These are phyloP conservation scores for Tausonia pullulans DNA, from an alignment of 1,284 basidiomycete genomes.

Conservation along the genomic window DNA sequence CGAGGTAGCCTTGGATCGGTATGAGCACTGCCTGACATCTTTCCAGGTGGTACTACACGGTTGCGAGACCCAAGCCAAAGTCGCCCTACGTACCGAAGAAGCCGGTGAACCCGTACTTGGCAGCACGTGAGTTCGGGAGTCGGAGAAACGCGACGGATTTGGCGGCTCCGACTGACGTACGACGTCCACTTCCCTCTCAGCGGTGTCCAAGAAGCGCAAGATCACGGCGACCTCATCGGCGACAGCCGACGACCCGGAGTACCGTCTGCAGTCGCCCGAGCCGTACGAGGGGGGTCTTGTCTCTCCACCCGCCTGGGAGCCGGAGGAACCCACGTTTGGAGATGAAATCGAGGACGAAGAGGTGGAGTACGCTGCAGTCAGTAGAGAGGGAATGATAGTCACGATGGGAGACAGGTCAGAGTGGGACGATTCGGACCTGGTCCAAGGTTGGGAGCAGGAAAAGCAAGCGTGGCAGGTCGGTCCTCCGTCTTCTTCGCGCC, in stretches of 20 bases:
- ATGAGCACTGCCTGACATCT: neutral
- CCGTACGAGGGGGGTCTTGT: neutral
- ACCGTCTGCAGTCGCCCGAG: neutral
- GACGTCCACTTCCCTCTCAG: too few relatives aligned
- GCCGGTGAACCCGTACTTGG: too few relatives aligned
- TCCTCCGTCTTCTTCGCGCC: neutral
- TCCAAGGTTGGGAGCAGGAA: conserved; percentile 1
- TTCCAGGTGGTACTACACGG: neutral
- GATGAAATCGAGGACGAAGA: too few relatives aligned
- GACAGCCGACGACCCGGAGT: neutral
- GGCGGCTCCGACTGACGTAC: neutral
- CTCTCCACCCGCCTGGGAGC: neutral
- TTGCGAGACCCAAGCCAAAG: neutral
- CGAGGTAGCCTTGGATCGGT: neutral
- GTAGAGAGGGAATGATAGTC: too few relatives aligned
- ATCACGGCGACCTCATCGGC: neutral
- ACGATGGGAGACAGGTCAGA: neutral
- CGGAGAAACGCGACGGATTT: neutral
- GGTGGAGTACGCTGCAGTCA: too few relatives aligned
- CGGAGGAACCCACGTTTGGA: neutral
- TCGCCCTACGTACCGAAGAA: too few relatives aligned
- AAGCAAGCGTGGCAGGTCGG: conserved; percentile 3
- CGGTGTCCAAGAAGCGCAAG: too few relatives aligned
- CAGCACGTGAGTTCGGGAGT: too few relatives aligned
- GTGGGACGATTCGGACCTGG: conserved; percentile 6